These are phyloP conservation scores for Flaveria trinervia DNA, from an alignment of 129 eudicot genomes.

Conservation along the genomic window DNA sequence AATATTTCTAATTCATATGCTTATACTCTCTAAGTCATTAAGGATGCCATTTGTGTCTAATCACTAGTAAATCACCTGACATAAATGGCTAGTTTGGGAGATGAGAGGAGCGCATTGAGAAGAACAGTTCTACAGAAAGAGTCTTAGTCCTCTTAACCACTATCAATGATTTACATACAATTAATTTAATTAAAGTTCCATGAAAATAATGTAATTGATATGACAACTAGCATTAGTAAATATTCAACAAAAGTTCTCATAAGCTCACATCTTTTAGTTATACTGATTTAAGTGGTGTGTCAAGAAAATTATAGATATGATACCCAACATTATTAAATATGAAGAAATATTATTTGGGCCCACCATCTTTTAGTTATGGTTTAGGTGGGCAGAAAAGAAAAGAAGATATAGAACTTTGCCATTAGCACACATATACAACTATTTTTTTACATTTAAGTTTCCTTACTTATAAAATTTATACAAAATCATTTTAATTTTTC, in stretches of 20 bases:
- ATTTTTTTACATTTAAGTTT: background rate
- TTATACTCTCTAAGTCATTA: background rate
- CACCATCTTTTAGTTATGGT: background rate
- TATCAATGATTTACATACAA: background rate
- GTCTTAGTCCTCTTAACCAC: background rate
- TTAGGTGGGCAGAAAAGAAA: background rate
- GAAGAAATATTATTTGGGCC: conserved; percentile 3
- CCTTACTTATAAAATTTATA: background rate
- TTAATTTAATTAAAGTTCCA: background rate
- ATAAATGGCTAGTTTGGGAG: conserved; percentile 7
- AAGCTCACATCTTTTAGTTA: background rate
- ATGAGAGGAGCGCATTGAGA: background rate
- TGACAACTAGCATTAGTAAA: background rate
- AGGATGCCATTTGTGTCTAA: background rate
- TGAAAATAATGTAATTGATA: background rate
- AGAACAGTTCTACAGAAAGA: background rate
- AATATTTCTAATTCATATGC: background rate
- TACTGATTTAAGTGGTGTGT: background rate
- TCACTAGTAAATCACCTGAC: background rate
- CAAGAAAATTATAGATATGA: background rate
- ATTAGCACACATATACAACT: background rate
- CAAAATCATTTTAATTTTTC: background rate
- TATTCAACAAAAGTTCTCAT: background rate
- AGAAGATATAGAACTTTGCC: background rate
- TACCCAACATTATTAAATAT: background rate